Percentiles rank a stretch among this genome's conserved stretches.
Conservation (phyloP, 2,329 filamentous ascomycete species). For the Parafenestella ontariensis region DNA sequence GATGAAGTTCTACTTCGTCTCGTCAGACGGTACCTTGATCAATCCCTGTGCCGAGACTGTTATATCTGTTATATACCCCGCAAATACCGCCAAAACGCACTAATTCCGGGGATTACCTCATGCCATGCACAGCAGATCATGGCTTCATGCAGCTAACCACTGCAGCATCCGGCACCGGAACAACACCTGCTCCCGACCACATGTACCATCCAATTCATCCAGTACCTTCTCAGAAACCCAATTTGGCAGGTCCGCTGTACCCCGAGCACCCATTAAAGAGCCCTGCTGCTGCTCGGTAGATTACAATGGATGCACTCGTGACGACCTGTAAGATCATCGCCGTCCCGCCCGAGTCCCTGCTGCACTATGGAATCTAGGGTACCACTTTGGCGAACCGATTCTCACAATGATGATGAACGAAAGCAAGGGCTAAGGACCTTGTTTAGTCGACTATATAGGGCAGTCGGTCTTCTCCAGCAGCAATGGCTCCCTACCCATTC, state of each 20-base stretch:
- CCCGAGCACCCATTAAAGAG: conserved; percentile 12
- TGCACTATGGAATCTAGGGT: conserved; percentile 11
- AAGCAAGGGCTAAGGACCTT: conserved; percentile 37
- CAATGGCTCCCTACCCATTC: conserved; percentile 28
- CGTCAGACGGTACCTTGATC: not conserved
- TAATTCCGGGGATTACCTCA: conserved; percentile 7
- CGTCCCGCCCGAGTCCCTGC: conserved; percentile 17
- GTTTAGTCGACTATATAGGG: conserved; percentile 42
- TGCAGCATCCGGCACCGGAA: conserved; percentile 14
- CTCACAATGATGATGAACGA: conserved; percentile 14
- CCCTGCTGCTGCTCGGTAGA: conserved; percentile 19
- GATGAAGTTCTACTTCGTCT: not conserved
- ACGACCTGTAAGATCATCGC: conserved; percentile 41
- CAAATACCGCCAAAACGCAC: conserved; percentile 1
- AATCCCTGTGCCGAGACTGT: not conserved
- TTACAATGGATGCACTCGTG: conserved; percentile 37
- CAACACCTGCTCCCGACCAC: conserved; percentile 6
- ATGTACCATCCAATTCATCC: conserved; percentile 6
- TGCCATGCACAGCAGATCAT: conserved; percentile 17
- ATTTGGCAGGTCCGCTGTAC: conserved; percentile 18
- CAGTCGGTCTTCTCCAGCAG: conserved; percentile 29
- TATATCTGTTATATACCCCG: conserved; percentile 11
- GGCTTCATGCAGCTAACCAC: conserved; percentile 7
- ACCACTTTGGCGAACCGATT: conserved; percentile 11
- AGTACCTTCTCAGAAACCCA: conserved; percentile 4